Evolutionary conservation across 495 filamentous ascomycete genomes (phyloP).

Genomic region (Niebla homalea): DNA sequence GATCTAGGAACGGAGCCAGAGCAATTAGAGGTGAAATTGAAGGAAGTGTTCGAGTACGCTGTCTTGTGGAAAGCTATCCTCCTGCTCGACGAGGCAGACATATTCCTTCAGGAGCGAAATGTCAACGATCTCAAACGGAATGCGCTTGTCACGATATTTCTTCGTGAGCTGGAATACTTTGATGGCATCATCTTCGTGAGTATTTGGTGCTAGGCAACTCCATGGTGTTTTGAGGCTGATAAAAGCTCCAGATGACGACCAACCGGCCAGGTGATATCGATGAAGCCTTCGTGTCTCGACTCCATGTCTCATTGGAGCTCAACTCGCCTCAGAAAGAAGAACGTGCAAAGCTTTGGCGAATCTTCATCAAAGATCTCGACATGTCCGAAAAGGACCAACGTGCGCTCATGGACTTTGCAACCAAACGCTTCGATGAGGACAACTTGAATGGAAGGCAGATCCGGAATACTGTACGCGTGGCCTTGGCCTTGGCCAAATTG

Average conservation of each 20-base stretch:
- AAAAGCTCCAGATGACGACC: constrained; percentile 5
- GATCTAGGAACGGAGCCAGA: constrained; percentile 11
- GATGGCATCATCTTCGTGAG: constrained; percentile 24
- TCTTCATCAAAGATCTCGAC: constrained; percentile 12
- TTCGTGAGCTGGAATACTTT: constrained; percentile 45
- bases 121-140: constrained; percentile 22
- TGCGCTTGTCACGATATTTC: constrained; percentile 27
- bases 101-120: constrained; percentile 44
- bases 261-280: constrained; percentile 13
- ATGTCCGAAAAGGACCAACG: constrained; percentile 4
- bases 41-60: constrained; percentile 8
- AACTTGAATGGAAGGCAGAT: constrained; percentile 13
- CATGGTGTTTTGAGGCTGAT: neutral
- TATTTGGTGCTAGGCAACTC: neutral
- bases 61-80: constrained; percentile 28
- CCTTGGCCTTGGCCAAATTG: constrained; percentile 11
- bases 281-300: constrained; percentile 14
- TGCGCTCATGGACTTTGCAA: constrained; percentile 4
- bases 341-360: constrained; percentile 11
- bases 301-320: constrained; percentile 11
- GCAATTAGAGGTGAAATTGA: constrained; percentile 8
- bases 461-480: constrained; percentile 11
- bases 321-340: constrained; percentile 3
- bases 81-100: constrained; percentile 53
- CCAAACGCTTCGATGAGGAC: constrained; percentile 5